Percentiles rank a stretch among this genome's conserved stretches.
These are phyloP conservation scores for Verticillium zaregamsianum DNA, from an alignment of 2,329 filamentous ascomycete species.

Conservation along the genomic window DNA sequence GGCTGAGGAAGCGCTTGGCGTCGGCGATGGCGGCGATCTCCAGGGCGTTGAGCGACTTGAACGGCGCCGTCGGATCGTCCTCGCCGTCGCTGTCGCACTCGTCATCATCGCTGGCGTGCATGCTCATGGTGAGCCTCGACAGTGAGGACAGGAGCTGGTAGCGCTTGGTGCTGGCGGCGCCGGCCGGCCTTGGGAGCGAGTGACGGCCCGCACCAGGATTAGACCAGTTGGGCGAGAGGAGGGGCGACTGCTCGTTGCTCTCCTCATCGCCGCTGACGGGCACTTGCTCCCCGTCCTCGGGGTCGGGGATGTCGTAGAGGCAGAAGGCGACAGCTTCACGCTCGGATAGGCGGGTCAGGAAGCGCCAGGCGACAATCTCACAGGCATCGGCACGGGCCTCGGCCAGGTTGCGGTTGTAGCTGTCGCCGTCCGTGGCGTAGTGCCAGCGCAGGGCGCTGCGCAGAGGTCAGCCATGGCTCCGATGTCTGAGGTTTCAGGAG, in stretches of 20 bases:
- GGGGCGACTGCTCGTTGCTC: conserved; percentile 42
- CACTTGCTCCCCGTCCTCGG: conserved; percentile 17
- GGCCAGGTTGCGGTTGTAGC: conserved; percentile 53
- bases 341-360: conserved; percentile 66
- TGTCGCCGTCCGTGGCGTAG: conserved; percentile 59
- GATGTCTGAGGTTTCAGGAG: not conserved
- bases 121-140: conserved; percentile 49
- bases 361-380: conserved; percentile 78
- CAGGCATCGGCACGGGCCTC: conserved; percentile 69
- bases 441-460: conserved; percentile 72
- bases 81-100: conserved; percentile 35
- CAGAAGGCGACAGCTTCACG: conserved; percentile 71
- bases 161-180: conserved; percentile 36
- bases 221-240: conserved; percentile 31
- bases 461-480: not conserved
- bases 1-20: conserved; percentile 80
- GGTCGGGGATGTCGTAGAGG: conserved; percentile 64
- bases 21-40: conserved; percentile 80
- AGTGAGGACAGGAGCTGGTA: conserved; percentile 49
- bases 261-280: conserved; percentile 31
- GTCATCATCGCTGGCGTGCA: conserved; percentile 28
- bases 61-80: conserved; percentile 64
- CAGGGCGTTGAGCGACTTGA: conserved; percentile 77
- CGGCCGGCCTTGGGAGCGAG: conserved; percentile 23
- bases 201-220: conserved; percentile 14